Evolutionary conservation across 768 basidiomycete genomes (phyloP).

Genomic region (Suillus brevipes): DNA sequence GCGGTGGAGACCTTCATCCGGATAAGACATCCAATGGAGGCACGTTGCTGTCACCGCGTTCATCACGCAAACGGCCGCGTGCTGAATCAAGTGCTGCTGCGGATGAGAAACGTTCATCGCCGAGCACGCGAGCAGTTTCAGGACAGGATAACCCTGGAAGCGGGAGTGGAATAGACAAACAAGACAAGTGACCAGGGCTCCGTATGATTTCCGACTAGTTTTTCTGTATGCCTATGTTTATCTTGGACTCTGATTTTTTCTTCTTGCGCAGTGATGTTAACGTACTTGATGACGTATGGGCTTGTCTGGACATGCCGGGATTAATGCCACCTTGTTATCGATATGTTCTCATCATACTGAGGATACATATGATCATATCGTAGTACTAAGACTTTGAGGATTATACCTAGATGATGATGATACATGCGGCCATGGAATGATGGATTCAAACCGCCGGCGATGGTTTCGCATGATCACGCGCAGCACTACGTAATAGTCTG

Average conservation of each 20-base stretch:
- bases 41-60: slow-evolving; percentile 20
- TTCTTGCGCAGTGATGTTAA: slow-evolving; percentile 1
- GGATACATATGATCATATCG: background rate
- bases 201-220: background rate
- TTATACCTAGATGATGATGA: background rate
- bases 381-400: background rate
- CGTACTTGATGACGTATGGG: slow-evolving; percentile 8
- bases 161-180: slow-evolving; percentile 21
- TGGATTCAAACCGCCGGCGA: no score
- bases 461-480: background rate
- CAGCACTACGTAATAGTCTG: background rate
- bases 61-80: slow-evolving; percentile 32
- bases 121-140: slow-evolving; percentile 18
- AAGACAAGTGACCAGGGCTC: slow-evolving; percentile 26
- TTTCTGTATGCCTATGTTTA: slow-evolving; percentile 2
- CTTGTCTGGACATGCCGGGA: slow-evolving; percentile 6
- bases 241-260: background rate
- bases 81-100: slow-evolving; percentile 19
- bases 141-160: slow-evolving; percentile 19
- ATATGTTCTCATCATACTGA: background rate
- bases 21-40: slow-evolving; percentile 24
- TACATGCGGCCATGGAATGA: no score
- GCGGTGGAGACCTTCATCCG: slow-evolving; percentile 12
- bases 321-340: slow-evolving; percentile 1
- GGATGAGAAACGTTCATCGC: slow-evolving; percentile 19